Conservation (phyloP, 495 filamentous ascomycete genomes). For the Hypomontagnella submonticulosa region DNA sequence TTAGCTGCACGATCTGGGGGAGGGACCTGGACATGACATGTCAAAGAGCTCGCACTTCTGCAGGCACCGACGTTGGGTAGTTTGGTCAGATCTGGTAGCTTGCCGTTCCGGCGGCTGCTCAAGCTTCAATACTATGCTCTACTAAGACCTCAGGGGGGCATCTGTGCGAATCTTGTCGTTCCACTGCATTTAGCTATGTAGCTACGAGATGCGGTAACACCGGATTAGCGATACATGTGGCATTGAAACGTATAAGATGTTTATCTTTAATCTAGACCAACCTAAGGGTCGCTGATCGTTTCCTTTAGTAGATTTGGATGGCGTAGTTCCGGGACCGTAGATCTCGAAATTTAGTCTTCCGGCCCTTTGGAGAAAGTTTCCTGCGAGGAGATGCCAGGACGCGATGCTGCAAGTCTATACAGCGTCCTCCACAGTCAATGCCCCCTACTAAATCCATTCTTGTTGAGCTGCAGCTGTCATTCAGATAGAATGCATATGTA, state of each 20-base stretch:
- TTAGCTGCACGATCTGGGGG: slow-evolving; percentile 35
- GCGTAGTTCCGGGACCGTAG: slow-evolving; percentile 32
- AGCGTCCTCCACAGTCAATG: background rate
- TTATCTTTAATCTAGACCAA: slow-evolving; percentile 38
- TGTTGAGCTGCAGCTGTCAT: slow-evolving; percentile 39
- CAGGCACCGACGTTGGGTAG: slow-evolving; percentile 36
- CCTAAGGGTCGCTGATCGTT: slow-evolving; percentile 34
- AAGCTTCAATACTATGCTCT: slow-evolving; percentile 12
- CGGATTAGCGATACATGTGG: slow-evolving; percentile 24
- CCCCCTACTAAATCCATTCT: slow-evolving; percentile 6
- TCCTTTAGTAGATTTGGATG: slow-evolving; percentile 27
- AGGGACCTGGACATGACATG: slow-evolving; percentile 31
- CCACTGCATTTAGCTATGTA: slow-evolving; percentile 28
- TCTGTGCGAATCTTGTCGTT: slow-evolving; percentile 26
- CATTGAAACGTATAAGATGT: slow-evolving; percentile 28
- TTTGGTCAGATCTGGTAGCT: slow-evolving; percentile 14
- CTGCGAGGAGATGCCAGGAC: slow-evolving; percentile 6
- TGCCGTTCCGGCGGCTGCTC: slow-evolving; percentile 12
- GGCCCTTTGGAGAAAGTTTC: slow-evolving; percentile 25
- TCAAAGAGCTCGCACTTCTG: slow-evolving; percentile 26
- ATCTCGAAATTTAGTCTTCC: slow-evolving; percentile 27
- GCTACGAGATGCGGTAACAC: slow-evolving; percentile 27
- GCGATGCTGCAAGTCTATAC: slow-evolving; percentile 11
- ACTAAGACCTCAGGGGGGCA: slow-evolving; percentile 5
- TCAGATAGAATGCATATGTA: slow-evolving; percentile 27